phyloP scores from a whole-genome alignment of 768 basidiomycete genomes.

The Suillus placidus region DNA sequence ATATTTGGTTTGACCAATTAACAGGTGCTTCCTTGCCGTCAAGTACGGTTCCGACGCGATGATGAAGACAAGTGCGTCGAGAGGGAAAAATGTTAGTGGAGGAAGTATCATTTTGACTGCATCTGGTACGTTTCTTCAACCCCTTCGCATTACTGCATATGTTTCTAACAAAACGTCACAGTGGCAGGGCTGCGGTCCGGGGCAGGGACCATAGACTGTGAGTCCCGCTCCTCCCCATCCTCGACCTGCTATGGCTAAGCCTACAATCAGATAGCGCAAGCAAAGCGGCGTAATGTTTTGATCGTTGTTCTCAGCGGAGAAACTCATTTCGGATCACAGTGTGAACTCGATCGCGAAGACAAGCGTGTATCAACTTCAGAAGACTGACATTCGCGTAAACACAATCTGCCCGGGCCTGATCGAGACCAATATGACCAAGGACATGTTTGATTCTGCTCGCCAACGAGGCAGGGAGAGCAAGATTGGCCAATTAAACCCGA shows the following conservation, averaged over 20 bases:
- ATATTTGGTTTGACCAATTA: constrained; percentile 6
- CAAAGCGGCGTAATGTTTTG: constrained; percentile 74
- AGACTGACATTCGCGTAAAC: constrained; percentile 86
- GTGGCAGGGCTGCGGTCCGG: constrained; percentile 85
- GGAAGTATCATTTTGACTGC: constrained; percentile 91
- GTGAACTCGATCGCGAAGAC: constrained; percentile 91
- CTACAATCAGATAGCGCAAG: constrained; percentile 75
- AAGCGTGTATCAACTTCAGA: constrained; percentile 75
- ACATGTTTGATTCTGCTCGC: constrained; percentile 78
- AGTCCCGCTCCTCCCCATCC: constrained; percentile 28
- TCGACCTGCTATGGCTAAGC: constrained; percentile 18
- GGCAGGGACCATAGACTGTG: constrained; percentile 81
- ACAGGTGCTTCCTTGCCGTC: constrained; percentile 85
- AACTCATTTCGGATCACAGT: constrained; percentile 40
- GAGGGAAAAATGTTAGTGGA: constrained; percentile 67
- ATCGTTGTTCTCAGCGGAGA: neutral
- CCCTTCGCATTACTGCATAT: neutral
- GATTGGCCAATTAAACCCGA: constrained; percentile 80
- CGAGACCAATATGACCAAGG: constrained; percentile 88
- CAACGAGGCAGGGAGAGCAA: constrained; percentile 71
- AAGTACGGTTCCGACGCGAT: constrained; percentile 87
- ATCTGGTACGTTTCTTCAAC: constrained; percentile 53
- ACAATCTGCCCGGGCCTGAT: constrained; percentile 90
- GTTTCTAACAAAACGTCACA: constrained; percentile 30
- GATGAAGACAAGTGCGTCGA: constrained; percentile 62